These are phyloP conservation scores for Durio zibethinus DNA, from an alignment of 345 rosid species.

Conservation along the genomic window DNA sequence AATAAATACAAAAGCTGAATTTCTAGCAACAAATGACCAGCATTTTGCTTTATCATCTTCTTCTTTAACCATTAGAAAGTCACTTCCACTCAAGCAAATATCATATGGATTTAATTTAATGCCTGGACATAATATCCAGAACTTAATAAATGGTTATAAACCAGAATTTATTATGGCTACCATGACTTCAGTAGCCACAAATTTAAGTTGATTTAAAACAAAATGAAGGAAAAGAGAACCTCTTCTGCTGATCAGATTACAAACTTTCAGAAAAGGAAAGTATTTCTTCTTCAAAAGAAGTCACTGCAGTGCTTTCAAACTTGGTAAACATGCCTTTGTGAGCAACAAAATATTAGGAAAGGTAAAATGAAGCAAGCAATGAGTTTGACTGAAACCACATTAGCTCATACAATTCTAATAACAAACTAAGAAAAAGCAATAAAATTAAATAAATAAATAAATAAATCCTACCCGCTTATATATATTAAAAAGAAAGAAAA, in stretches of 20 bases:
- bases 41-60: neutral
- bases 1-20: neutral
- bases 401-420: neutral
- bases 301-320: neutral
- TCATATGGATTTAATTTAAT: neutral
- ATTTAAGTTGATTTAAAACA: neutral
- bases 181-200: neutral
- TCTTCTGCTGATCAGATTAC: neutral
- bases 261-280: neutral
- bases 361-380: neutral
- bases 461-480: neutral
- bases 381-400: neutral
- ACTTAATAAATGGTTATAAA: neutral
- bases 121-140: neutral
- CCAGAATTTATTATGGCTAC: neutral
- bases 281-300: neutral
- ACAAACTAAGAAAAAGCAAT: neutral
- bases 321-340: neutral
- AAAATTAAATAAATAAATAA: neutral
- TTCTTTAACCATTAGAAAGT: neutral
- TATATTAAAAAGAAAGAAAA: neutral
- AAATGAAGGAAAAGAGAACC: neutral
- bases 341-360: neutral
- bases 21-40: neutral
- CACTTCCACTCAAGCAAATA: neutral